These are phyloP conservation scores for Cyclostephanos tholiformis DNA, from an alignment of 108 stramenopile species.

Conservation along the genomic window DNA sequence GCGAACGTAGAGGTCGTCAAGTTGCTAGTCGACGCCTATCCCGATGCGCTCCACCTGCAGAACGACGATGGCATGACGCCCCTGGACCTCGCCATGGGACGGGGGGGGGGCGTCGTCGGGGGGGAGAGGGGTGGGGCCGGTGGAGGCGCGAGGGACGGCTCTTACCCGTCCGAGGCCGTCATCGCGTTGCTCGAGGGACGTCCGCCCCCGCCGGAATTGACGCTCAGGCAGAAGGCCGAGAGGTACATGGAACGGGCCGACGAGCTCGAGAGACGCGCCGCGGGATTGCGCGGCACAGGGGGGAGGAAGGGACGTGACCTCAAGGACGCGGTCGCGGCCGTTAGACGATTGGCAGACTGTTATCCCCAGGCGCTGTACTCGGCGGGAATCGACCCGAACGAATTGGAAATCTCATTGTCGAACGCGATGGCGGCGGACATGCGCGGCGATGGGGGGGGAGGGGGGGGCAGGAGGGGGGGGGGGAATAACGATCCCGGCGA, in stretches of 20 bases:
- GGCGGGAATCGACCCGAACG: constrained; percentile 79
- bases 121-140: not conserved
- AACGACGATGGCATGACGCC: constrained; percentile 94
- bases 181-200: constrained; percentile 86
- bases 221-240: constrained; percentile 80
- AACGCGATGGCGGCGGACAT: constrained; percentile 51
- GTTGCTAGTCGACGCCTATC: constrained; percentile 79
- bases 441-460: constrained; percentile 36
- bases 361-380: constrained; percentile 86
- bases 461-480: constrained; percentile 43
- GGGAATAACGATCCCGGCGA: constrained; percentile 53
- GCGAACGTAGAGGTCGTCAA: constrained; percentile 79
- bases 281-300: constrained; percentile 56
- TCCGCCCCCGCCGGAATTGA: constrained; percentile 83
- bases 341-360: constrained; percentile 84
- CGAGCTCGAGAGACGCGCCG: constrained; percentile 73
- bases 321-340: constrained; percentile 75
- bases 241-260: constrained; percentile 77
- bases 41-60: constrained; percentile 85
- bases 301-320: constrained; percentile 69
- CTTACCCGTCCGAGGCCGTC: constrained; percentile 68
- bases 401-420: constrained; percentile 73
- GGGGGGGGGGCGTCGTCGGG: constrained; percentile 57
- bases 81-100: constrained; percentile 75
- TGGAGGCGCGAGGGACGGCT: not conserved